phyloP scores from a whole-genome alignment of 768 basidiomycete genomes.

The Xanthoconium purpureum region DNA sequence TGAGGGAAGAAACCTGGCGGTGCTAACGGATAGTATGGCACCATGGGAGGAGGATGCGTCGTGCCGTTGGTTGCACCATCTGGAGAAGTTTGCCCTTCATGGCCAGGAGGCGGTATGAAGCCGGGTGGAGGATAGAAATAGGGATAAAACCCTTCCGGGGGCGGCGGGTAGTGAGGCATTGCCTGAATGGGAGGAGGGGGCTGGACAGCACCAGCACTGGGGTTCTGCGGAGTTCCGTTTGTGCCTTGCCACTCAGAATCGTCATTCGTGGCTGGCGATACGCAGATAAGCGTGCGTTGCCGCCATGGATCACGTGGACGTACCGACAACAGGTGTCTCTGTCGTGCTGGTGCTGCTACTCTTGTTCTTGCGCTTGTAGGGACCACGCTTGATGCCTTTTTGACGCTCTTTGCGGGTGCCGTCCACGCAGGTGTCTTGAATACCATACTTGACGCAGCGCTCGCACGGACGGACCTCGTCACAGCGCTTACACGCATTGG shows the following conservation, averaged over 20 bases:
- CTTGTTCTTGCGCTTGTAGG: slow-evolving; percentile 54
- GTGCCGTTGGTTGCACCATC: slow-evolving; percentile 33
- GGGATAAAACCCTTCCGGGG: slow-evolving; percentile 45
- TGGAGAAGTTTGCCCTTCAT: slow-evolving; percentile 34
- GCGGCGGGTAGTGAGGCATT: slow-evolving; percentile 31
- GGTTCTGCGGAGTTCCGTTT: slow-evolving; percentile 19
- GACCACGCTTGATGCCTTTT: slow-evolving; percentile 55
- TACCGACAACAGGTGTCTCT: slow-evolving; percentile 24
- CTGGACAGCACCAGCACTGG: slow-evolving; percentile 7
- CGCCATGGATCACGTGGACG: slow-evolving; percentile 6
- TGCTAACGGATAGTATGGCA: slow-evolving; percentile 37
- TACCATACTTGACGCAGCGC: slow-evolving; percentile 61
- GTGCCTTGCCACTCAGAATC: slow-evolving; percentile 36
- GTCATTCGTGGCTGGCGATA: slow-evolving; percentile 16
- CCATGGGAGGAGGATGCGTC: slow-evolving; percentile 29
- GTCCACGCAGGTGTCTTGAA: slow-evolving; percentile 54
- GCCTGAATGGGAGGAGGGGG: slow-evolving; percentile 27
- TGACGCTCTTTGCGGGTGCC: slow-evolving; percentile 65
- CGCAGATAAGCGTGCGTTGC: slow-evolving; percentile 9
- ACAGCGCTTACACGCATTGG: slow-evolving; percentile 54
- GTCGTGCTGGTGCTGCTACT: slow-evolving; percentile 12
- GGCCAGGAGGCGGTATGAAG: slow-evolving; percentile 36
- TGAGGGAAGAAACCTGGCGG: slow-evolving; percentile 42
- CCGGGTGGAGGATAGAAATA: slow-evolving; percentile 42
- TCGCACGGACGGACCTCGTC: slow-evolving; percentile 61